A percentile compares a stretch with the other conserved stretches of the same genome.
Evolutionary conservation across 768 basidiomycete genomes (phyloP).

Genomic region (Tulasnella calospora): DNA sequence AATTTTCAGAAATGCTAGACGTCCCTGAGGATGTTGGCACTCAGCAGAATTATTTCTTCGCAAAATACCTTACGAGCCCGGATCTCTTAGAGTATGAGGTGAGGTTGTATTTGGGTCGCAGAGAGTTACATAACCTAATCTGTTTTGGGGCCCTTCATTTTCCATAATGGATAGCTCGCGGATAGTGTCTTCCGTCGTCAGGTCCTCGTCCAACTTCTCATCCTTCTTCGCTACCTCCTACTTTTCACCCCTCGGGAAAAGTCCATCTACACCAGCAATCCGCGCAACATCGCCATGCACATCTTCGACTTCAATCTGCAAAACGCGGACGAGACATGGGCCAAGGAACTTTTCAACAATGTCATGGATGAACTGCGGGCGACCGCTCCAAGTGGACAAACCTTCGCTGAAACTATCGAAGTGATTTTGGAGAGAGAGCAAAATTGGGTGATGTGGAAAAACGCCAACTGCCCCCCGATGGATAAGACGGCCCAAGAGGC

Average conservation of each 20-base stretch:
- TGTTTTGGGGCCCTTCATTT: not conserved
- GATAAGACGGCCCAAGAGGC: slow-evolving; percentile 24
- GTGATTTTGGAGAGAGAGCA: slow-evolving; percentile 24
- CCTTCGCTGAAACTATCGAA: slow-evolving; percentile 25
- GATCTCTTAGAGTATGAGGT: slow-evolving; percentile 87
- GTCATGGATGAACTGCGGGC: slow-evolving; percentile 24
- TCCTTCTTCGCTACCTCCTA: slow-evolving; percentile 33
- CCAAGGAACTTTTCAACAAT: slow-evolving; percentile 13
- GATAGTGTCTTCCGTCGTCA: slow-evolving; percentile 92
- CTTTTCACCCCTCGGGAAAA: slow-evolving; percentile 26
- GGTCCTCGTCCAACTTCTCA: slow-evolving; percentile 65
- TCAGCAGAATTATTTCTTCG: slow-evolving; percentile 74
- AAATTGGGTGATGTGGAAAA: slow-evolving; percentile 28
- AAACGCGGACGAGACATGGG: slow-evolving; percentile 25
- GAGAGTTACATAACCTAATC: not conserved
- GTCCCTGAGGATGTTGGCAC: slow-evolving; percentile 6
- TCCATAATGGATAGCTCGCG: slow-evolving; percentile 54
- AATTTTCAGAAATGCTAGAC: slow-evolving; percentile 51
- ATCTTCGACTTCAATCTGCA: slow-evolving; percentile 25
- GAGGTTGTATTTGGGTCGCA: slow-evolving; percentile 26
- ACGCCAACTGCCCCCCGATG: slow-evolving; percentile 26
- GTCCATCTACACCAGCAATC: slow-evolving; percentile 5
- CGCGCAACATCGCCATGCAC: slow-evolving; percentile 16
- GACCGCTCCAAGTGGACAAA: slow-evolving; percentile 15
- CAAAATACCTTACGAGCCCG: slow-evolving; percentile 85